Percentiles rank a stretch among this genome's conserved stretches.
Evolutionary conservation across 202 grass and related monocot species (phyloP).

Genomic region (Dendrocalamus latiflorus): DNA sequence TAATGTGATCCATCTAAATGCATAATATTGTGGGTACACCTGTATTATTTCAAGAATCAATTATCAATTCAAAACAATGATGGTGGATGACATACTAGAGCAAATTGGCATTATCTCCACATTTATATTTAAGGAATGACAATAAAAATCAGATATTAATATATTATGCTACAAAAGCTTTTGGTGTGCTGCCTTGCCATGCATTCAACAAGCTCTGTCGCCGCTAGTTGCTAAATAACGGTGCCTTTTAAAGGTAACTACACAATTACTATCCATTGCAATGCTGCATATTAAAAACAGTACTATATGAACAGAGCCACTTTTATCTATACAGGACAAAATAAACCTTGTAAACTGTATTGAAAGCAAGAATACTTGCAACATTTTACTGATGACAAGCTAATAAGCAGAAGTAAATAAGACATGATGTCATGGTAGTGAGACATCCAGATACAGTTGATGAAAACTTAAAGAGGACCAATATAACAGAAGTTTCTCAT

Average conservation of each 20-base stretch:
- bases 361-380: not conserved
- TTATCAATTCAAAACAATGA: not conserved
- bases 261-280: too few species aligned
- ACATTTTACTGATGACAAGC: not conserved
- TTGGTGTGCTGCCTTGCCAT: not conserved
- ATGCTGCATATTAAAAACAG: not conserved
- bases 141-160: not conserved
- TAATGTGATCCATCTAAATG: constrained; percentile 94
- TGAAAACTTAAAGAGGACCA: too few species aligned
- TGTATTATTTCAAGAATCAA: constrained; percentile 29
- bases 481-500: too few species aligned
- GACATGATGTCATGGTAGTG: not conserved
- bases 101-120: too few species aligned
- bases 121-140: too few species aligned
- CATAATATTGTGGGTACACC: constrained; percentile 93
- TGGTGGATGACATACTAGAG: too few species aligned
- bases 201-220: not conserved
- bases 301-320: not conserved
- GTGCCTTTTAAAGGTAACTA: not conserved
- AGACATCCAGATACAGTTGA: too few species aligned
- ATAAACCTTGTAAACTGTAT: not conserved
- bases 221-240: not conserved
- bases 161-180: not conserved
- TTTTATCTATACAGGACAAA: not conserved
- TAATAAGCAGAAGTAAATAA: not conserved